Evolutionary conservation across 805 yeast genomes (phyloP).

Genomic region (Yarrowia hollandica): DNA sequence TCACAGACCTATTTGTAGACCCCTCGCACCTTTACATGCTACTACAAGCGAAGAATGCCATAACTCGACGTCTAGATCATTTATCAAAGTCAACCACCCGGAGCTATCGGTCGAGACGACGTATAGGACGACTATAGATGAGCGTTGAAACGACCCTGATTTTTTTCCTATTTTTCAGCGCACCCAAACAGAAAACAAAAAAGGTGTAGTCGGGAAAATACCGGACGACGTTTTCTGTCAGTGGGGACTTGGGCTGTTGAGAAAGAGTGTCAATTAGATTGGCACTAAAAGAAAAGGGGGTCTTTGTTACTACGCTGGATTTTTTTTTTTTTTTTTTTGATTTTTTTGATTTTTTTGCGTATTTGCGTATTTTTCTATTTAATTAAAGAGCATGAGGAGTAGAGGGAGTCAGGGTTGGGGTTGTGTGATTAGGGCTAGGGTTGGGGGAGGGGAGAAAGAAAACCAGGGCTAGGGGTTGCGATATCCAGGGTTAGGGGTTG

Average conservation of each 20-base stretch:
- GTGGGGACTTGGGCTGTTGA: not conserved
- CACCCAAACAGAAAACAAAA: too few species aligned
- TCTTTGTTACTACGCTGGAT: too few species aligned
- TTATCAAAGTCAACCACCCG: not conserved
- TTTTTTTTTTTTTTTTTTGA: too few species aligned
- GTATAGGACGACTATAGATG: not conserved
- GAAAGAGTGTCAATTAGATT: not conserved
- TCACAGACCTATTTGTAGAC: not conserved
- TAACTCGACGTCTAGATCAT: constrained; percentile 15
- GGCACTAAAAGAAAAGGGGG: not conserved
- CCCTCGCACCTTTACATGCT: constrained; percentile 1
- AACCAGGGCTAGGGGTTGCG: not conserved
- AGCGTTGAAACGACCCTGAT: not conserved
- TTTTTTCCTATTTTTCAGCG: too few species aligned
- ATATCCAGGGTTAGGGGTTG: not conserved
- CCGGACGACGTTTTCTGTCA: constrained; percentile 18
- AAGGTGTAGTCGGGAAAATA: too few species aligned
- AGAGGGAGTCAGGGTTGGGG: not conserved
- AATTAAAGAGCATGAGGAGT: too few species aligned
- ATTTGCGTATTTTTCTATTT: too few species aligned
- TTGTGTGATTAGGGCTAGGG: not conserved
- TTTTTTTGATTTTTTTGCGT: too few species aligned
- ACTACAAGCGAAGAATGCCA: constrained; percentile 8
- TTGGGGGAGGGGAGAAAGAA: not conserved
- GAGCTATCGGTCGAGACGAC: not conserved